Percentiles rank a stretch among this genome's conserved stretches.
Evolutionary conservation across 805 yeast species (phyloP).

Genomic region (Blastobotrys americana): DNA sequence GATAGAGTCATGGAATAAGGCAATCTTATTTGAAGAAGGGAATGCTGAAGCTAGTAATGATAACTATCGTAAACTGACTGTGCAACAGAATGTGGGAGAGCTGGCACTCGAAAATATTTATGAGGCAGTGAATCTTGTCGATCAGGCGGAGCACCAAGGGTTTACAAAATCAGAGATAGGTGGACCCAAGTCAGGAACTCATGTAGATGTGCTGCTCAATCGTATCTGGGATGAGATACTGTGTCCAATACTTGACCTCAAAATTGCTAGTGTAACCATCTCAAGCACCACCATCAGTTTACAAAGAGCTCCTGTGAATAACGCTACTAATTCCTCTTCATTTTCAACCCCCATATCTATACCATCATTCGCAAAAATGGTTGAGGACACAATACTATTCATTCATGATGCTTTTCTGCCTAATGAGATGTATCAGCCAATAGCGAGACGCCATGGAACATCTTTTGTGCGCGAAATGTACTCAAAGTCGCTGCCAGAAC

Average conservation of each 20-base stretch:
- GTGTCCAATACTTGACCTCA: conserved; percentile 11
- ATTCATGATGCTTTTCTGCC: conserved; percentile 10
- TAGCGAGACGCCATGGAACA: conserved; percentile 14
- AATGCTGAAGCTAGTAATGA: not conserved
- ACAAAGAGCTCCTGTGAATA: no score
- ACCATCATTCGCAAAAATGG: conserved; percentile 2
- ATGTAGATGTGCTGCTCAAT: conserved; percentile 12
- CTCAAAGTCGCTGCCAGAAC: conserved; percentile 12
- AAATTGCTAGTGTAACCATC: conserved; percentile 1
- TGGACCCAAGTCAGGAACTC: conserved; percentile 1
- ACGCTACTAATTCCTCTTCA: no score
- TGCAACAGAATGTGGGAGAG: conserved; percentile 6
- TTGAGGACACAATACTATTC: conserved; percentile 11
- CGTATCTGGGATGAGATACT: conserved; percentile 12
- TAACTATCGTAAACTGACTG: conserved; percentile 2
- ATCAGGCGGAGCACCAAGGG: conserved; percentile 1
- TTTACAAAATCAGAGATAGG: conserved; percentile 1
- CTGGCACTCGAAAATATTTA: conserved; percentile 11
- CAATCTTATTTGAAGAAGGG: conserved; percentile 8
- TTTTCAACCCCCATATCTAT: not conserved
- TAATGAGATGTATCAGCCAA: conserved; percentile 4
- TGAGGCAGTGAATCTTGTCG: conserved; percentile 13
- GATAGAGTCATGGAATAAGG: conserved; percentile 7
- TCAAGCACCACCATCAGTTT: not conserved
- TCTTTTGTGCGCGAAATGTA: conserved; percentile 5